phyloP scores from a whole-genome alignment of 2,329 filamentous ascomycete genomes.

The Colletotrichum echinochloae region DNA sequence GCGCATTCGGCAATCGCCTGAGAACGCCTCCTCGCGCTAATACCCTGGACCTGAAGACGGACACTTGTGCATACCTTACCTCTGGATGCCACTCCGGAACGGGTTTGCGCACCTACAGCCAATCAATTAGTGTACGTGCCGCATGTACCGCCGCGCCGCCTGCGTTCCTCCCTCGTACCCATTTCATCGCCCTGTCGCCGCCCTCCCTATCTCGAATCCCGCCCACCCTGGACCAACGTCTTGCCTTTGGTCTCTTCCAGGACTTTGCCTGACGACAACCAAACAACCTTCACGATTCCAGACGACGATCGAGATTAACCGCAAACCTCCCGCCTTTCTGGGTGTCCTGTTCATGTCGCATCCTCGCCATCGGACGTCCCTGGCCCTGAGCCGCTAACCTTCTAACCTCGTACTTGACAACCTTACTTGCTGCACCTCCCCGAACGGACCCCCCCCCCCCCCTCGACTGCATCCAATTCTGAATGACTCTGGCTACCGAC shows the following conservation, averaged over 20 bases:
- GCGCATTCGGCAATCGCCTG: slow-evolving; percentile 40
- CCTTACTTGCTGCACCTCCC: slow-evolving; percentile 34
- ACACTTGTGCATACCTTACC: slow-evolving; percentile 7
- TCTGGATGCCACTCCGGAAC: slow-evolving; percentile 15
- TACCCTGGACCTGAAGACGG: slow-evolving; percentile 25
- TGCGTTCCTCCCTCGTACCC: slow-evolving; percentile 24
- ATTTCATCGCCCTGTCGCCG: slow-evolving; percentile 1
- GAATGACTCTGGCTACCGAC: slow-evolving; percentile 36
- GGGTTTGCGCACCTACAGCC: slow-evolving; percentile 9
- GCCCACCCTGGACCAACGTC: slow-evolving; percentile 7
- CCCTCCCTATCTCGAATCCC: slow-evolving; percentile 17
- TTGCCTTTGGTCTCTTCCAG: slow-evolving; percentile 8
- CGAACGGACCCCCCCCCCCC: slow-evolving; percentile 40
- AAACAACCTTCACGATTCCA: slow-evolving; percentile 18
- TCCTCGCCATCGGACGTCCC: slow-evolving; percentile 10
- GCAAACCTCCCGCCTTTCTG: slow-evolving; percentile 22
- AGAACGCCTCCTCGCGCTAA: slow-evolving; percentile 38
- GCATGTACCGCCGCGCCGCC: background rate
- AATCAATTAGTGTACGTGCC: slow-evolving; percentile 9
- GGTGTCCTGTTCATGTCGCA: slow-evolving; percentile 32
- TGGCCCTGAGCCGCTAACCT: slow-evolving; percentile 28
- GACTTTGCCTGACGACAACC: slow-evolving; percentile 7
- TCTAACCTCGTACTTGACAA: slow-evolving; percentile 33
- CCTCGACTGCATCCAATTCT: slow-evolving; percentile 22
- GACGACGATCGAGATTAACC: slow-evolving; percentile 25